These are phyloP conservation scores for Aspergillus novoparasiticus DNA, from an alignment of 2,329 filamentous ascomycete genomes.

Conservation along the genomic window DNA sequence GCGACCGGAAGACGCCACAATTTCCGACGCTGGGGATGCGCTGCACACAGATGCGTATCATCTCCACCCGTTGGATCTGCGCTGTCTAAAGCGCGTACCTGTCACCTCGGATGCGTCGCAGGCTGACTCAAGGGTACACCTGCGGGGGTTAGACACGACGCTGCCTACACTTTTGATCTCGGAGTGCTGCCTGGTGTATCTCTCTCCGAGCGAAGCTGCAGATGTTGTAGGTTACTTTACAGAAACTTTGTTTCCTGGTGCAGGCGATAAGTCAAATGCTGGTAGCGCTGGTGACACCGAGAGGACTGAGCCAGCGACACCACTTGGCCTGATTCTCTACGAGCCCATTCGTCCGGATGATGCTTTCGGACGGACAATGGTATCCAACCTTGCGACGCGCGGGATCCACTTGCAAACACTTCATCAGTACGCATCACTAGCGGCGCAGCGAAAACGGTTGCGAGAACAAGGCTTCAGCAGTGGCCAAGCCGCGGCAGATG, in stretches of 20 bases:
- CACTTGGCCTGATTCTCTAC: conserved; percentile 72
- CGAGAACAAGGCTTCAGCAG: conserved; percentile 64
- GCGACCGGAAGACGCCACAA: conserved; percentile 32
- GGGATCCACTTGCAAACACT: conserved; percentile 85
- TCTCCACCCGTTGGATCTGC: conserved; percentile 70
- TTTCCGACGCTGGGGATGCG: conserved; percentile 43
- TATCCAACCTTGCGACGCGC: conserved; percentile 79
- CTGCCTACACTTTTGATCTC: conserved; percentile 85
- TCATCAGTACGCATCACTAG: conserved; percentile 67
- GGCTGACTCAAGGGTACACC: conserved; percentile 13
- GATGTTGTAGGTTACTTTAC: conserved; percentile 68
- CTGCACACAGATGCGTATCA: conserved; percentile 53
- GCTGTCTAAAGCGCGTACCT: conserved; percentile 50
- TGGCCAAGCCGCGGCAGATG: conserved; percentile 60
- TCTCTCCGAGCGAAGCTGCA: conserved; percentile 66
- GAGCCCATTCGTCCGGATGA: conserved; percentile 85
- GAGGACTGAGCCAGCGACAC: conserved; percentile 40
- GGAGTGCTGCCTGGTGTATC: conserved; percentile 93
- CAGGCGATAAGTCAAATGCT: neutral
- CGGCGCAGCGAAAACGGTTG: conserved; percentile 70
- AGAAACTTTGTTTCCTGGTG: conserved; percentile 45
- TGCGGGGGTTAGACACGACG: conserved; percentile 55
- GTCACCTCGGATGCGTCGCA: neutral
- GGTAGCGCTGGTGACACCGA: conserved; percentile 10
- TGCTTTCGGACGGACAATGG: conserved; percentile 89